Conservation (phyloP, 2,329 filamentous ascomycete genomes). For the Coleophoma crateriformis region DNA sequence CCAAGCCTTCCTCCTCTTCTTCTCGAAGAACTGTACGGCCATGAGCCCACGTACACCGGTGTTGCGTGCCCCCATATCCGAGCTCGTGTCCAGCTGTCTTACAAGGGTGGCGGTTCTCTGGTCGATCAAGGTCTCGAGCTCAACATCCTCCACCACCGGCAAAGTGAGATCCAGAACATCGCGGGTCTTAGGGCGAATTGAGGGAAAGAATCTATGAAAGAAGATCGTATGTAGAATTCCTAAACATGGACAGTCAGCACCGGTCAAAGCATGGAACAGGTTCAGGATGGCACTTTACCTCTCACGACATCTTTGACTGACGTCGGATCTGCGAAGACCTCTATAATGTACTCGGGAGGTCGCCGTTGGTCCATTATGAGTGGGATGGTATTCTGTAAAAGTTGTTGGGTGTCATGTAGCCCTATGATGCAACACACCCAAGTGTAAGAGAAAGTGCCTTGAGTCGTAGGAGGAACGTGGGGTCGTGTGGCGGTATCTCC, state of each 20-base stretch:
- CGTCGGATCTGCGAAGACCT: conserved; percentile 85
- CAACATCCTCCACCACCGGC: conserved; percentile 82
- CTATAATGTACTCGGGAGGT: conserved; percentile 85
- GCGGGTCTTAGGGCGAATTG: conserved; percentile 73
- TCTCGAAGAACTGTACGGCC: conserved; percentile 91
- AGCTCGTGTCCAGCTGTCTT: conserved; percentile 64
- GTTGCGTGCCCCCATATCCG: conserved; percentile 33
- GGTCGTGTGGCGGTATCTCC: no score
- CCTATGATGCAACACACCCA: no score
- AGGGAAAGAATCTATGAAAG: conserved; percentile 96
- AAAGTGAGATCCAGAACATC: conserved; percentile 89
- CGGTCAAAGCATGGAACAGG: no score
- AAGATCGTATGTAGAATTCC: conserved; percentile 95
- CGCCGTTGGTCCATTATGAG: conserved; percentile 53
- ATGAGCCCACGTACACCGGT: conserved; percentile 69
- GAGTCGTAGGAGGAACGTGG: not conserved
- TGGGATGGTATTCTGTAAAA: conserved; percentile 7
- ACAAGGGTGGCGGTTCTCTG: conserved; percentile 75
- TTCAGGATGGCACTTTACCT: conserved; percentile 46
- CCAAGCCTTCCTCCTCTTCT: conserved; percentile 78
- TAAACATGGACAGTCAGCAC: conserved; percentile 28
- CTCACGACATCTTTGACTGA: conserved; percentile 91
- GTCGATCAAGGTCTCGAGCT: conserved; percentile 91
- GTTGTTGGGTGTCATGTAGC: not conserved
- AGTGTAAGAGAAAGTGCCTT: not conserved